Percentiles rank a stretch among this genome's conserved stretches.
phyloP scores from a whole-genome alignment of 331 rosid species.

The Stylosanthes scabra region DNA sequence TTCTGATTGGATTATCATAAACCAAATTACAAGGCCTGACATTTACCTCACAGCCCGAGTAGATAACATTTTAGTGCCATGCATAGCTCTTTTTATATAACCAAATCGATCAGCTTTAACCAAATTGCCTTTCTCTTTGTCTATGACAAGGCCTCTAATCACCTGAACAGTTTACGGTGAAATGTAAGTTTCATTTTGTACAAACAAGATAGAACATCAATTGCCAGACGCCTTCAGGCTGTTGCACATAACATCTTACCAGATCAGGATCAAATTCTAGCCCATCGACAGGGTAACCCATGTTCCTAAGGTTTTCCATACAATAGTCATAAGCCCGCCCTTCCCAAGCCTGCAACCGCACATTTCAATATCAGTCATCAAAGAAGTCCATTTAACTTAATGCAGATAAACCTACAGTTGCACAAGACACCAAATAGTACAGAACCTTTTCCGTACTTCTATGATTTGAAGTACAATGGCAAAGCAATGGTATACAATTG shows the following conservation, averaged over 20 bases:
- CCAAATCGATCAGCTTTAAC: constrained; percentile 99
- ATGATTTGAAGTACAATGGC: constrained; percentile 13
- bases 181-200: constrained; percentile 33
- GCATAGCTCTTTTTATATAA: constrained; percentile 94
- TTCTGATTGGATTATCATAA: constrained; percentile 6
- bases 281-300: constrained; percentile 94
- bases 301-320: constrained; percentile 84
- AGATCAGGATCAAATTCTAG: constrained; percentile 92
- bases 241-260: constrained; percentile 58
- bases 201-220: constrained; percentile 26
- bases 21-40: constrained; percentile 37
- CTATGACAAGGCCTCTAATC: constrained; percentile 98
- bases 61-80: constrained; percentile 93
- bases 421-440: too few relatives aligned
- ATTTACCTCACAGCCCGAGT: constrained; percentile 84
- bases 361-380: constrained; percentile 16
- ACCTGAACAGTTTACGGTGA: constrained; percentile 61
- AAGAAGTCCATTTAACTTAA: constrained; percentile 24
- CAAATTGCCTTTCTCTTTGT: constrained; percentile 94
- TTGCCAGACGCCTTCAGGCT: constrained; percentile 37
- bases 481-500: constrained; percentile 10
- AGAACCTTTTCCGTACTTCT: not conserved
- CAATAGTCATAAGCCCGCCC: constrained; percentile 98
- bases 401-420: constrained; percentile 33
- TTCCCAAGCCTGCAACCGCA: constrained; percentile 90